These are phyloP conservation scores for Thalassiosira profunda DNA, from an alignment of 108 stramenopile species.

Conservation along the genomic window DNA sequence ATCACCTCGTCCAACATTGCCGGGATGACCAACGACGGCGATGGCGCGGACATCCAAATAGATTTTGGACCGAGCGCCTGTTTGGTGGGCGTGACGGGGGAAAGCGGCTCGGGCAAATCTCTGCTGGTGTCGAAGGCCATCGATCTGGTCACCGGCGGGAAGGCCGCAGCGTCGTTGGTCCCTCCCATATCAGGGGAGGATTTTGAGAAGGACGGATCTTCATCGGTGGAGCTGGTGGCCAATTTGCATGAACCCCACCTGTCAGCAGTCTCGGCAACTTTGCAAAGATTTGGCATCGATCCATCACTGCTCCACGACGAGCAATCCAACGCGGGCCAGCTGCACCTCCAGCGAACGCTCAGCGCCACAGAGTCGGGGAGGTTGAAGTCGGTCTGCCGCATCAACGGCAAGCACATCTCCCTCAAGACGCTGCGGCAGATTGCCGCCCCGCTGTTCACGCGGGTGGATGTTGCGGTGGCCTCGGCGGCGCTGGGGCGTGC, in stretches of 20 bases:
- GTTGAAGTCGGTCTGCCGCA: constrained; percentile 65
- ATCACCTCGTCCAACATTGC: constrained; percentile 39
- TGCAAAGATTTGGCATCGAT: constrained; percentile 46
- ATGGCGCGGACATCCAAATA: constrained; percentile 7
- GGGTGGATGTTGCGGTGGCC: constrained; percentile 75
- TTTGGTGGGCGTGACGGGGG: constrained; percentile 39
- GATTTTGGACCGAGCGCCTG: constrained; percentile 23
- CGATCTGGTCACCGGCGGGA: constrained; percentile 70
- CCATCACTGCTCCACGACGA: constrained; percentile 15
- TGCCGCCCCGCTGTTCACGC: constrained; percentile 61
- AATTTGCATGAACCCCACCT: constrained; percentile 55
- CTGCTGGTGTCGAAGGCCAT: constrained; percentile 68
- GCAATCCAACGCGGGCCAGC: background rate
- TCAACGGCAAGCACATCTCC: constrained; percentile 63
- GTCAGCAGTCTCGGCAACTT: constrained; percentile 22
- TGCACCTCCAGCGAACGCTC: constrained; percentile 17
- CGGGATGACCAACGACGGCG: constrained; percentile 28
- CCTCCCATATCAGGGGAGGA: background rate
- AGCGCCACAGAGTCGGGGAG: constrained; percentile 14
- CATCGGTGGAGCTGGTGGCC: constrained; percentile 44
- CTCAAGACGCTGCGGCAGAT: constrained; percentile 64
- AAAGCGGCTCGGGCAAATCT: constrained; percentile 72
- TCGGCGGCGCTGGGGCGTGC: constrained; percentile 58
- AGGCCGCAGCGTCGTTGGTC: constrained; percentile 47
- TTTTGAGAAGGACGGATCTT: background rate